A percentile compares a stretch with the other conserved stretches of the same genome.
Conservation (phyloP, 768 basidiomycete species). For the Mycena amicta region DNA sequence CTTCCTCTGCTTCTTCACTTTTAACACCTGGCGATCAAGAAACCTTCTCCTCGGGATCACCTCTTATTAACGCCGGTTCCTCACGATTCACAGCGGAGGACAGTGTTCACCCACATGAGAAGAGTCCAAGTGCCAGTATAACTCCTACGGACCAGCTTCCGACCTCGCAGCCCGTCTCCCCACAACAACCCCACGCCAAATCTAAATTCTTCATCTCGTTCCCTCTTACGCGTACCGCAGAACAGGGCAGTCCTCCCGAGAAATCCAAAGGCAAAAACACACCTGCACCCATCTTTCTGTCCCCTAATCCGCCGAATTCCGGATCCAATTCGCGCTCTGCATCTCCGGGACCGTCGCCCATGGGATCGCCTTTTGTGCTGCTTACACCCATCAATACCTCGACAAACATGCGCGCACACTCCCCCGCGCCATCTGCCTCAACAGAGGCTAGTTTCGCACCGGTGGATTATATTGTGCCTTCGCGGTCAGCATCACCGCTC, state of each 20-base stretch:
- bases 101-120: not conserved
- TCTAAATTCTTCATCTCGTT: constrained; percentile 14
- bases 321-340: constrained; percentile 13
- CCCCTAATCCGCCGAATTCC: constrained; percentile 3
- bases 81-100: not conserved
- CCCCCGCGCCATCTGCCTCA: constrained; percentile 15
- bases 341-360: constrained; percentile 16
- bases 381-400: constrained; percentile 23
- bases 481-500: constrained; percentile 21
- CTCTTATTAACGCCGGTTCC: not conserved
- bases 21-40: constrained; percentile 17
- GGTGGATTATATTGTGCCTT: constrained; percentile 37
- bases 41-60: constrained; percentile 5
- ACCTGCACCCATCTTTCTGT: constrained; percentile 13
- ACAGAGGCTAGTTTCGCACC: constrained; percentile 30
- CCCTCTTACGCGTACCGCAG: constrained; percentile 3
- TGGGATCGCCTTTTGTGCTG: constrained; percentile 27
- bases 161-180: not conserved
- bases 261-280: constrained; percentile 1
- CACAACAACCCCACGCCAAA: constrained; percentile 4
- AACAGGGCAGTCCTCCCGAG: not conserved
- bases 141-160: not conserved
- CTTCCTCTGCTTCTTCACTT: constrained; percentile 21
- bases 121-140: not conserved
- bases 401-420: constrained; percentile 1